These are phyloP conservation scores for Lachancea lanzarotensis DNA, from an alignment of 805 yeast genomes.

Conservation along the genomic window DNA sequence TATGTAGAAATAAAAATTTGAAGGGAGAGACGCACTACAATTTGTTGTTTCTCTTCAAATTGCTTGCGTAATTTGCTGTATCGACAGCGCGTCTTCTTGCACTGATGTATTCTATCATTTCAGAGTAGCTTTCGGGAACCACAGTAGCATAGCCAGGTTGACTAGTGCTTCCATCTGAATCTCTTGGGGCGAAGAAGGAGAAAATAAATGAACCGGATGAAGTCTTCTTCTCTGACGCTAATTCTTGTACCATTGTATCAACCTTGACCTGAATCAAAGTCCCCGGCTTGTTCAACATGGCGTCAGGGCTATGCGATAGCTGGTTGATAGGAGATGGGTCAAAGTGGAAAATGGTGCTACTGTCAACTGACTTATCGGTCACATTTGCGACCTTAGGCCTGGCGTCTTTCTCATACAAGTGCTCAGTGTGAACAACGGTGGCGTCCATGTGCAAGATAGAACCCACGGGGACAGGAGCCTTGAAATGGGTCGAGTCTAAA, in stretches of 20 bases:
- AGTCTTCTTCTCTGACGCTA: constrained; percentile 53
- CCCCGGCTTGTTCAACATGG: constrained; percentile 69
- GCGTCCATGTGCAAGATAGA: constrained; percentile 80
- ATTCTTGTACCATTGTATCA: constrained; percentile 65
- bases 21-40: not conserved
- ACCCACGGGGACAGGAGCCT: constrained; percentile 94
- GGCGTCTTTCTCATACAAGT: constrained; percentile 41
- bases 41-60: constrained; percentile 28
- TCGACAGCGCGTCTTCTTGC: constrained; percentile 87
- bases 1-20: not conserved
- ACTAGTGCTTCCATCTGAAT: constrained; percentile 32
- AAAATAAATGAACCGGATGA: constrained; percentile 85
- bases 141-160: constrained; percentile 65
- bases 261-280: constrained; percentile 87
- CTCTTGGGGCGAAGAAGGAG: constrained; percentile 78
- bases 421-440: constrained; percentile 80
- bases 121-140: constrained; percentile 80
- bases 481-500: constrained; percentile 84
- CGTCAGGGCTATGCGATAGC: constrained; percentile 42
- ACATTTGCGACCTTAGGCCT: constrained; percentile 23
- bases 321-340: constrained; percentile 55
- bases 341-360: constrained; percentile 37
- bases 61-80: constrained; percentile 61
- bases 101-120: constrained; percentile 86
- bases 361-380: constrained; percentile 22